Evolutionary conservation across 306 rosid genomes (phyloP).

Genomic region (Cicer chorassanicum): DNA sequence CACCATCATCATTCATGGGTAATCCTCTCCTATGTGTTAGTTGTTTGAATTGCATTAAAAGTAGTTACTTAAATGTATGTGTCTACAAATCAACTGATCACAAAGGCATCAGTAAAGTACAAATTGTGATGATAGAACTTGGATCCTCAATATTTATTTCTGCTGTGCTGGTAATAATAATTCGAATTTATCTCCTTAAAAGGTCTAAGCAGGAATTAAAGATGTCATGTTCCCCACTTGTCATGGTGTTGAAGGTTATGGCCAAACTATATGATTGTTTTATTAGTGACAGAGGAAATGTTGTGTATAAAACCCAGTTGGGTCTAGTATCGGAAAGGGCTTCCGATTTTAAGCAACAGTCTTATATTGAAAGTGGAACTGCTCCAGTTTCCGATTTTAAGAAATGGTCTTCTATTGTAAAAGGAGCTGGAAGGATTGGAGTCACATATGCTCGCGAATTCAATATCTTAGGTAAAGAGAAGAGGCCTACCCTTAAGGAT

Average conservation of each 20-base stretch:
- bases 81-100: constrained; percentile 43
- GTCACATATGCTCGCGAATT: constrained; percentile 34
- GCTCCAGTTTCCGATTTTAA: not conserved
- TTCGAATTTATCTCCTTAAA: not conserved
- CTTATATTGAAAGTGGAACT: not conserved
- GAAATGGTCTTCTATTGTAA: not conserved
- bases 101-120: constrained; percentile 50
- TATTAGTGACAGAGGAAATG: not conserved
- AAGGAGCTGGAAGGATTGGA: constrained; percentile 37
- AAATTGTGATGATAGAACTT: constrained; percentile 59
- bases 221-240: not conserved
- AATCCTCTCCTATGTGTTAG: constrained; percentile 64
- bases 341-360: not conserved
- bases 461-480: constrained; percentile 45
- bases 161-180: constrained; percentile 40
- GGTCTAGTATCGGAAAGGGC: constrained; percentile 28
- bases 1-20: constrained; percentile 55
- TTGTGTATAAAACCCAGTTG: not conserved
- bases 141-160: constrained; percentile 56
- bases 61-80: constrained; percentile 51
- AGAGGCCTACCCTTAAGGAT: constrained; percentile 49
- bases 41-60: constrained; percentile 48
- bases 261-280: not conserved
- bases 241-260: not conserved
- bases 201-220: not conserved